These are phyloP conservation scores for Dissophora globulifera DNA, from an alignment of 192 early-diverging fungal genomes.

Conservation along the genomic window DNA sequence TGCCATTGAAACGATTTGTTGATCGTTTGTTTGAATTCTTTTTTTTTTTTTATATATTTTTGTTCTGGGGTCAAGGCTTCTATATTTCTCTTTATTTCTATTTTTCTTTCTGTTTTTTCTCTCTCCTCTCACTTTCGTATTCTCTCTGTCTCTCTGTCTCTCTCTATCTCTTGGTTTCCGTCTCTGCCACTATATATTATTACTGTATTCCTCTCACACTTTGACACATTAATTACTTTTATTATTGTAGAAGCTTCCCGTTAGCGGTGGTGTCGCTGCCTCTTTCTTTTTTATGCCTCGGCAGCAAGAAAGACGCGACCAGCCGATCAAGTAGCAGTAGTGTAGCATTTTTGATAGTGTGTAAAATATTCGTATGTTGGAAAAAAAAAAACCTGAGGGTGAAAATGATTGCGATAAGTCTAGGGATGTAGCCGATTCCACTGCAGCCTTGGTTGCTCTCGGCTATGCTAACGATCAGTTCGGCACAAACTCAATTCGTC, in stretches of 20 bases:
- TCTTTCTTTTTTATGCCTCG: constrained; percentile 9
- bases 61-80: too few relatives aligned
- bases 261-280: neutral
- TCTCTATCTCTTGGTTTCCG: too few relatives aligned
- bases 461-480: too few relatives aligned
- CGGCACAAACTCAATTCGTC: too few relatives aligned
- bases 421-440: too few relatives aligned
- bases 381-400: too few relatives aligned
- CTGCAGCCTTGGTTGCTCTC: too few relatives aligned
- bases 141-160: constrained; percentile 4
- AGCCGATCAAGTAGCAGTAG: neutral
- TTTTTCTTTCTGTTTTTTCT: constrained; percentile 8
- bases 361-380: too few relatives aligned
- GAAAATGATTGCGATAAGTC: too few relatives aligned
- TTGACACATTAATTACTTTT: constrained; percentile 18
- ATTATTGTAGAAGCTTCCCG: constrained; percentile 10
- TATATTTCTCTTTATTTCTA: constrained; percentile 4
- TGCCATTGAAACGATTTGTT: too few relatives aligned
- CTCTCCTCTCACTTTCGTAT: neutral
- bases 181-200: constrained; percentile 9
- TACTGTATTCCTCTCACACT: constrained; percentile 8
- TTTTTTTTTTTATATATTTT: constrained; percentile 6
- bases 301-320: neutral
- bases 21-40: constrained; percentile 26
- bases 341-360: too few relatives aligned